These are phyloP conservation scores for Daldinia caldariorum DNA, from an alignment of 495 filamentous ascomycete genomes.

Conservation along the genomic window DNA sequence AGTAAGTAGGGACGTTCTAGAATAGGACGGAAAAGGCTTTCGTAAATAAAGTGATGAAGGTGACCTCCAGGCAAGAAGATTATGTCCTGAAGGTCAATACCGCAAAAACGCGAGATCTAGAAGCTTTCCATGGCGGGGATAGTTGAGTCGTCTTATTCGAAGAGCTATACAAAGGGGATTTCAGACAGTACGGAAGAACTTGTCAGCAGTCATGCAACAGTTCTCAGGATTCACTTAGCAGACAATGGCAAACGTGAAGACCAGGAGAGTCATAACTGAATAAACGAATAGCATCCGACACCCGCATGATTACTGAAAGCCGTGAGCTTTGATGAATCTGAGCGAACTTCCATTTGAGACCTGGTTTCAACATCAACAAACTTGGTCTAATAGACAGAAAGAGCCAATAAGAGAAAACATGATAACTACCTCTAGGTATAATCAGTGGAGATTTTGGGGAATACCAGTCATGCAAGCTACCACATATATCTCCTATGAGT, in stretches of 20 bases:
- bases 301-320: slow-evolving; percentile 30
- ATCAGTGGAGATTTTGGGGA: background rate
- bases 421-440: background rate
- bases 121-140: slow-evolving; percentile 37
- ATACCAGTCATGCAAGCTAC: background rate
- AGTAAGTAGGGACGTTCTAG: slow-evolving; percentile 23
- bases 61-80: slow-evolving; percentile 8
- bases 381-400: slow-evolving; percentile 5
- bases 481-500: background rate
- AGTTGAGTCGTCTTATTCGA: slow-evolving; percentile 41
- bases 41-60: slow-evolving; percentile 25
- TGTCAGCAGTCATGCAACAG: slow-evolving; percentile 35
- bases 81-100: slow-evolving; percentile 15
- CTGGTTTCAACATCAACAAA: slow-evolving; percentile 23
- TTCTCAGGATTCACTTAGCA: slow-evolving; percentile 25
- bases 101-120: slow-evolving; percentile 26
- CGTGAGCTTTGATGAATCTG: slow-evolving; percentile 22
- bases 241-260: slow-evolving; percentile 34
- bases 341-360: slow-evolving; percentile 26
- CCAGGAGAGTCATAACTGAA: slow-evolving; percentile 20
- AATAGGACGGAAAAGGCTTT: slow-evolving; percentile 33
- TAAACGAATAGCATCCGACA: slow-evolving; percentile 35
- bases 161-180: slow-evolving; percentile 22
- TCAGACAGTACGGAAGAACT: slow-evolving; percentile 13
- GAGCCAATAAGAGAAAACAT: background rate